These are phyloP conservation scores for Anastatica hierochuntica DNA, from an alignment of 345 rosid species.

Conservation along the genomic window DNA sequence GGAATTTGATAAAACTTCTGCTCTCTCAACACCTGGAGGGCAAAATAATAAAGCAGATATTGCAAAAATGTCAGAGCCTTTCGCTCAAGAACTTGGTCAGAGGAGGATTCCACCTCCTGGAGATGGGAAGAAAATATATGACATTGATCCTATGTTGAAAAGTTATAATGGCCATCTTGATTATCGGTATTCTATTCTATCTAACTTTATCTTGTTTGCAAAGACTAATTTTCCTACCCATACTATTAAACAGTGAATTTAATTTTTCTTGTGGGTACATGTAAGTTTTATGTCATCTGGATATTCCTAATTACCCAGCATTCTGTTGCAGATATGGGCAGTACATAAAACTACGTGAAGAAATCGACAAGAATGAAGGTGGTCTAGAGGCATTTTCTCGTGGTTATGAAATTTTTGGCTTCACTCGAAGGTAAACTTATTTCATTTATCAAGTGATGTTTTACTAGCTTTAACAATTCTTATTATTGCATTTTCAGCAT, in stretches of 20 bases:
- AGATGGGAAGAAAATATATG: constrained; percentile 63
- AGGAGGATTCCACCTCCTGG: constrained; percentile 64
- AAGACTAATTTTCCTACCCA: neutral
- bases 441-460: neutral
- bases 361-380: constrained; percentile 72
- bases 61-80: constrained; percentile 24
- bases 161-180: constrained; percentile 64
- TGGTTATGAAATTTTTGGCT: constrained; percentile 88
- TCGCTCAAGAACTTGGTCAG: constrained; percentile 22
- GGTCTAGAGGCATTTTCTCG: constrained; percentile 90
- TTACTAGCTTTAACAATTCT: neutral
- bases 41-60: constrained; percentile 14
- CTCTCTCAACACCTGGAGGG: constrained; percentile 21
- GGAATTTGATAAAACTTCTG: constrained; percentile 30
- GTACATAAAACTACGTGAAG: constrained; percentile 59
- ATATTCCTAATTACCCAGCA: neutral
- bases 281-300: neutral
- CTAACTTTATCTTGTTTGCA: constrained; percentile 2
- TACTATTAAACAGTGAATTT: neutral
- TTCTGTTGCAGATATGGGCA: constrained; percentile 43
- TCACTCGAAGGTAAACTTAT: constrained; percentile 50
- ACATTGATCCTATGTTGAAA: constrained; percentile 63
- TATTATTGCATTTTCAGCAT: neutral
- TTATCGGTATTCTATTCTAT: constrained; percentile 40
- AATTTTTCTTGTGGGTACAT: neutral